These are phyloP conservation scores for Withania somnifera DNA, from an alignment of 305 asterid species.

Conservation along the genomic window DNA sequence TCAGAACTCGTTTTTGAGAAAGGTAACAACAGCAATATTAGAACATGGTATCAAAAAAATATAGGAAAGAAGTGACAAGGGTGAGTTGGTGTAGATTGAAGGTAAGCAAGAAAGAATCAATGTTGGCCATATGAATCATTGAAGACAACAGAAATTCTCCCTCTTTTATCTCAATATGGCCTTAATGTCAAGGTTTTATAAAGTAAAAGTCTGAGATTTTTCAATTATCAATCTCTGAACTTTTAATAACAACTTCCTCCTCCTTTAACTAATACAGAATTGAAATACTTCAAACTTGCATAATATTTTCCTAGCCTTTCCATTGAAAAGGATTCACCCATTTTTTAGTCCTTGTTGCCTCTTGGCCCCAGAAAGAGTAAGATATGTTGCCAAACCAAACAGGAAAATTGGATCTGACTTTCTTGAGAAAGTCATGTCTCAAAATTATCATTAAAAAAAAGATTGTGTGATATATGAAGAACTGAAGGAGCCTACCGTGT, in stretches of 20 bases:
- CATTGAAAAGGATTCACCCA: not conserved
- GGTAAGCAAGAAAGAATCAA: not conserved
- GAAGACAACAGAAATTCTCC: not conserved
- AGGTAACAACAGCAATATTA: not conserved
- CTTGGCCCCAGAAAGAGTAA: not conserved
- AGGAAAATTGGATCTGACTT: not conserved
- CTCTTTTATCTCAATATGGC: not conserved
- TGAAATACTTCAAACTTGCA: not conserved
- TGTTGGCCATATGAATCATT: not conserved
- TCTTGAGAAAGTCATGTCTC: not conserved
- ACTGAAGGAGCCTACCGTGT: slow-evolving; percentile 37
- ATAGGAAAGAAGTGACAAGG: not conserved
- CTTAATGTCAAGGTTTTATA: not conserved
- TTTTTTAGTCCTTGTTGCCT: not conserved
- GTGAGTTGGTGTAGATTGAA: not conserved
- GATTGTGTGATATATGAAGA: not conserved
- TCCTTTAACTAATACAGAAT: not conserved
- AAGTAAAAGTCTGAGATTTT: not conserved
- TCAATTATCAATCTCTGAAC: not conserved
- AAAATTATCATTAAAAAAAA: not conserved
- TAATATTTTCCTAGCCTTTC: not conserved
- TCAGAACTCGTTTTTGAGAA: not conserved
- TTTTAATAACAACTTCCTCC: not conserved
- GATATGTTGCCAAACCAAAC: not conserved
- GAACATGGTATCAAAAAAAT: not conserved